Conservation (phyloP, 129 eudicot species). For the Helichrysum umbraculigerum region DNA sequence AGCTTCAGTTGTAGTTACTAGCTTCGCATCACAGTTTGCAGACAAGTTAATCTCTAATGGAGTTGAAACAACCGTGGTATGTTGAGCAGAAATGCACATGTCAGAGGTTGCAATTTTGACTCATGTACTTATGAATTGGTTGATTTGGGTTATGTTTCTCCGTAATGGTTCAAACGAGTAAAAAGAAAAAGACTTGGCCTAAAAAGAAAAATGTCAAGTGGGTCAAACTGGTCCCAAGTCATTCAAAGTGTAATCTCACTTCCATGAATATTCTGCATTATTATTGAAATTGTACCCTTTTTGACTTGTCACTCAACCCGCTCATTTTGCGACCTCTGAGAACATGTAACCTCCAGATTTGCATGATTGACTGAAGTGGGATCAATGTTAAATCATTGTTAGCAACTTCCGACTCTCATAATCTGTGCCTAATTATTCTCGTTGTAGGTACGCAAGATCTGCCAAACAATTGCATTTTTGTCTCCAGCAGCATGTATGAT, state of each 20-base stretch:
- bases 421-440: constrained; percentile 8
- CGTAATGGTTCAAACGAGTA: constrained; percentile 1
- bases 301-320: background rate
- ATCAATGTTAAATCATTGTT: background rate
- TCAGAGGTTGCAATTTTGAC: constrained; percentile 9
- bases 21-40: constrained; percentile 88
- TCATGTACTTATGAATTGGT: background rate
- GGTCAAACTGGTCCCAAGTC: background rate
- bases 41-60: constrained; percentile 80
- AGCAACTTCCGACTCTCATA: constrained; percentile 7
- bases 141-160: constrained; percentile 3
- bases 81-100: constrained; percentile 23
- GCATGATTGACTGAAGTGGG: background rate
- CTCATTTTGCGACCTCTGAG: background rate
- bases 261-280: background rate
- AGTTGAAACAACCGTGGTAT: constrained; percentile 80
- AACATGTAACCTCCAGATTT: background rate
- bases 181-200: background rate
- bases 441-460: constrained; percentile 80
- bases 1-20: constrained; percentile 78
- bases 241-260: background rate
- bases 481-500: constrained; percentile 97
- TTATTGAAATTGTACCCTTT: background rate
- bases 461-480: constrained; percentile 91
- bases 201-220: background rate